Base-by-base conservation (phyloP, 2,329 filamentous ascomycete species). In the Rhexocercosporidium sp. region DNA sequence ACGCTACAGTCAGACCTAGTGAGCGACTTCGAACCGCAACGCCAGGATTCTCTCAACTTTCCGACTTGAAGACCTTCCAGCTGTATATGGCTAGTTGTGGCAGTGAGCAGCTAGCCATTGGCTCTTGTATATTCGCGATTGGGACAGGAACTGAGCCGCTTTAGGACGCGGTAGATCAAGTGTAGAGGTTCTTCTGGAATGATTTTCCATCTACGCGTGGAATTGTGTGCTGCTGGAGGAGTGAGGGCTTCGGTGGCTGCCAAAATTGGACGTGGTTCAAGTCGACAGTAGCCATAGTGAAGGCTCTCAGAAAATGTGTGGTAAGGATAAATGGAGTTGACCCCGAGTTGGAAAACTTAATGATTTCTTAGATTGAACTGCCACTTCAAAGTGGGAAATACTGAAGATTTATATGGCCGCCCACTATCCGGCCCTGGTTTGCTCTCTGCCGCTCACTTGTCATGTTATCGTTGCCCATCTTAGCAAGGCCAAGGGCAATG, bases 11-110 rank as follows among this genome's bases (percentile, higher is more conserved):
- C 62, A 39, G 41, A 47, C 31, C 31, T 46, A 51, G 62, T 59
- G 53, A 64, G 25, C 62, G 44, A 41, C 53, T 64, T 44, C 62
- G 37, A 51, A 49, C 39, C 39, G 59, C 59, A 62, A 29, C 60
- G 2, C 60, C 60, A 41, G 60, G 60, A 41, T 63, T 63, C 46
- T 63, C 60, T 63, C 60, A 63, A 63, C 25, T 63, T 54, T 63
- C 60, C 22, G 44, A 63, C 44, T 44, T 63, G 46, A 63, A 63
- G 46, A 63, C 60, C 47, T 63, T 41, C 16, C 37, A 34, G 41
- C 59, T 41, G 18, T 47, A 41, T 37, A 62, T 62, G 22, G 59
- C 59, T 51, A 62, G 59, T 41, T 62, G 59, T 62, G n/a, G 59
- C 39, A 62, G 37, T 27, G 59, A 62, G 37, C 37, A 41, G 37